Evolutionary conservation across 2,329 filamentous ascomycete genomes (phyloP).

Genomic region (Alternaria sp.): DNA sequence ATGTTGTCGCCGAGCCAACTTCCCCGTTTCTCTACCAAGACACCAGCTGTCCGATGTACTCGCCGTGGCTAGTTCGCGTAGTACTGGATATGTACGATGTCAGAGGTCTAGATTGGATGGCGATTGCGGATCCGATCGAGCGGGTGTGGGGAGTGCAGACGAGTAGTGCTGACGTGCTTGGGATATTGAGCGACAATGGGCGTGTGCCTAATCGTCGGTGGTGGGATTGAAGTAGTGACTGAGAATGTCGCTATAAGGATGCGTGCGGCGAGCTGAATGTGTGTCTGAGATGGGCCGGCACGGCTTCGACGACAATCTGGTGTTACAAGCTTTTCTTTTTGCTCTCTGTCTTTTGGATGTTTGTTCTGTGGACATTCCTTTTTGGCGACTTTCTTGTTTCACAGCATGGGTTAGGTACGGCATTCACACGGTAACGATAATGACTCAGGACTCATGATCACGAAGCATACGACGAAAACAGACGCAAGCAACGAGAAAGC

Average conservation of each 20-base stretch:
- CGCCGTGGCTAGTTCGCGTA: conserved; percentile 48
- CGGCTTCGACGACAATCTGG: too few relatives aligned
- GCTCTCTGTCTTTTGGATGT: background rate
- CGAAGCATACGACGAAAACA: background rate
- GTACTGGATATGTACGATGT: conserved; percentile 50
- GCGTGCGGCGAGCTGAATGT: background rate
- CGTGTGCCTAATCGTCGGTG: conserved; percentile 41
- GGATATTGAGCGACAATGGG: conserved; percentile 48
- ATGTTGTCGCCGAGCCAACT: conserved; percentile 13
- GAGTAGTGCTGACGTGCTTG: conserved; percentile 46
- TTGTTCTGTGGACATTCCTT: background rate
- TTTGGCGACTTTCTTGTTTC: background rate
- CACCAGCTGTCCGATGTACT: conserved; percentile 36
- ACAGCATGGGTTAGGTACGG: conserved; percentile 1
- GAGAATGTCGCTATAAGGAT: background rate
- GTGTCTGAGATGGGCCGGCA: background rate
- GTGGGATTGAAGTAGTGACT: conserved; percentile 44
- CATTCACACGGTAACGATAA: conserved; percentile 3
- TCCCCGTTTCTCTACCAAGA: conserved; percentile 44
- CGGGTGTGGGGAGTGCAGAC: conserved; percentile 46
- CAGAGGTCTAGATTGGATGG: conserved; percentile 47
- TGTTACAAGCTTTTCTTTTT: background rate
- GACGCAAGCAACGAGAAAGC: conserved; percentile 2
- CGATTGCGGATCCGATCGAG: conserved; percentile 47
- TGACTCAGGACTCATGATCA: conserved; percentile 4